These are phyloP conservation scores for Moelleriella libera DNA, from an alignment of 2,329 filamentous ascomycete genomes.

Conservation along the genomic window DNA sequence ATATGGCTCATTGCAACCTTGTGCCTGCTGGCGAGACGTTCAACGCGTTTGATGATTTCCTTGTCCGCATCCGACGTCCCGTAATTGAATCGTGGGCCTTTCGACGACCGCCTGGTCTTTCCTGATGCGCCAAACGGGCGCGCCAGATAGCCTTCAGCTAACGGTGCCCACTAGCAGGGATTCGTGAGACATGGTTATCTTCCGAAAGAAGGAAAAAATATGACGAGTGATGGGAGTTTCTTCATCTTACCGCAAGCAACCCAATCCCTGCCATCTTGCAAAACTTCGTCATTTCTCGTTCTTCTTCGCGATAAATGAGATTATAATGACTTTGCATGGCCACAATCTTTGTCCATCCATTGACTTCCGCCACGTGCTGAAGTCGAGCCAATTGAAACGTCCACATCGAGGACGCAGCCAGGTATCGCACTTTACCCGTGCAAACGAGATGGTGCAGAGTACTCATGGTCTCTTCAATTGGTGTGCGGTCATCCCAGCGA, in stretches of 20 bases:
- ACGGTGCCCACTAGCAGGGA: neutral
- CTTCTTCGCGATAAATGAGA: conserved; percentile 42
- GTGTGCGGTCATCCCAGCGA: conserved; percentile 32
- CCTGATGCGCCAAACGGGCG: neutral
- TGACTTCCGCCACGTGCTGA: conserved; percentile 34
- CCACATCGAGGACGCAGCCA: conserved; percentile 24
- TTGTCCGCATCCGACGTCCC: neutral
- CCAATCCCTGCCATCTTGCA: conserved; percentile 4
- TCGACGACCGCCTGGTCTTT: neutral
- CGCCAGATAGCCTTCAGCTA: neutral
- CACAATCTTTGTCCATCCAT: conserved; percentile 40
- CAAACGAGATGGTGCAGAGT: conserved; percentile 39
- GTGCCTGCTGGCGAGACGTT: neutral
- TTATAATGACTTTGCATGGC: conserved; percentile 43
- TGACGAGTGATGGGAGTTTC: neutral
- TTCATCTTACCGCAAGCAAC: neutral
- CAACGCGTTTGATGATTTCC: neutral
- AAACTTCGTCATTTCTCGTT: conserved; percentile 23
- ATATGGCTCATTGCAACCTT: neutral
- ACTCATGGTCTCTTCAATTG: conserved; percentile 41
- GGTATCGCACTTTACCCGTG: conserved; percentile 34
- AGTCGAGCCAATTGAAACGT: conserved; percentile 28
- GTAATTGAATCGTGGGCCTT: neutral
- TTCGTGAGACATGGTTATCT: neutral
- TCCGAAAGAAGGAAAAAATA: neutral